phyloP scores from a whole-genome alignment of 2,329 filamentous ascomycete species.

The Neocatenulostroma microsporum region DNA sequence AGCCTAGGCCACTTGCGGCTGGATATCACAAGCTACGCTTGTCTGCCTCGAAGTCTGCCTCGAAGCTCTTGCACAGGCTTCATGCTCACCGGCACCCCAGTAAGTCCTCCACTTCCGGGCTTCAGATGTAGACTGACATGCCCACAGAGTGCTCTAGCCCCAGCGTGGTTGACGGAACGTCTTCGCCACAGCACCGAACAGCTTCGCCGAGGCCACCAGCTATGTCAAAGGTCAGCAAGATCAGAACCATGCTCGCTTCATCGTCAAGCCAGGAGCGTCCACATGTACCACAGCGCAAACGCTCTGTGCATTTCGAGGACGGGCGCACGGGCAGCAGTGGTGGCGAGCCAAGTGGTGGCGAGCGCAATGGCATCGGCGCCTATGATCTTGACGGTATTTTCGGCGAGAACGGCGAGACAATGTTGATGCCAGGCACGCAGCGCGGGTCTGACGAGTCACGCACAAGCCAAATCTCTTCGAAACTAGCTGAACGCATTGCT shows the following conservation, averaged over 20 bases:
- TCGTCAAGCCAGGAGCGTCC: slow-evolving; percentile 10
- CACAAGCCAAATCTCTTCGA: slow-evolving; percentile 8
- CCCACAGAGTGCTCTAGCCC: too few relatives aligned
- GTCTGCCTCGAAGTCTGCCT: too few relatives aligned
- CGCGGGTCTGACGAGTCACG: slow-evolving; percentile 7
- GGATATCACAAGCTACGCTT: slow-evolving; percentile 9
- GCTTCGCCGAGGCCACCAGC: slow-evolving; percentile 15
- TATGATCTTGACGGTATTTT: slow-evolving; percentile 18
- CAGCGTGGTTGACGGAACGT: slow-evolving; percentile 17
- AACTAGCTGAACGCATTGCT: slow-evolving; percentile 13
- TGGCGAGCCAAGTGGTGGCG: too few relatives aligned
- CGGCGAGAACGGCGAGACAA: slow-evolving; percentile 2
- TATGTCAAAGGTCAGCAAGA: slow-evolving; percentile 6
- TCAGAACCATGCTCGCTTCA: slow-evolving; percentile 7
- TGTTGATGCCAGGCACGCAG: slow-evolving; percentile 3
- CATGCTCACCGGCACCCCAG: too few relatives aligned
- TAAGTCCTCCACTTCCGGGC: too few relatives aligned
- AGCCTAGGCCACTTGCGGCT: background rate
- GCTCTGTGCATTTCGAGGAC: slow-evolving; percentile 24
- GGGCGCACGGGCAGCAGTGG: too few relatives aligned
- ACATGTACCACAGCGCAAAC: slow-evolving; percentile 13
- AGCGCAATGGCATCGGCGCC: slow-evolving; percentile 9
- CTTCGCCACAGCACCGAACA: slow-evolving; percentile 17
- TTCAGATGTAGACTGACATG: too few relatives aligned
- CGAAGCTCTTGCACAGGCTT: slow-evolving; percentile 9